Evolutionary conservation across 495 filamentous ascomycete genomes (phyloP).

Genomic region (Lasiosphaeris hirsuta): DNA sequence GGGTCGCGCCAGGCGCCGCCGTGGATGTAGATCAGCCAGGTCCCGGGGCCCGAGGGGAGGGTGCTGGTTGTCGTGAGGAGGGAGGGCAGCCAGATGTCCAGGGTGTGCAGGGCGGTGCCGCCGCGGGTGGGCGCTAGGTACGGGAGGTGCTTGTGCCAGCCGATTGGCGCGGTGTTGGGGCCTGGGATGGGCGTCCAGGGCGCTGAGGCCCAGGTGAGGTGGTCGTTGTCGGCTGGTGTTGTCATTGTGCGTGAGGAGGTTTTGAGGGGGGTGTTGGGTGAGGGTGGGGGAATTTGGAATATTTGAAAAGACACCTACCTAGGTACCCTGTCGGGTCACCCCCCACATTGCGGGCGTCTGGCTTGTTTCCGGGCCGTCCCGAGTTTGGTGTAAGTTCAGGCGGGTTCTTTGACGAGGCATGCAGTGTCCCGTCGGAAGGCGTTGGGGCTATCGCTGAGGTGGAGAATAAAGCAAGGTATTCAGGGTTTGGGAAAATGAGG

Average conservation of each 20-base stretch:
- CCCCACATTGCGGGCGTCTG: too few relatives aligned
- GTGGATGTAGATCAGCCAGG: slow-evolving; percentile 65
- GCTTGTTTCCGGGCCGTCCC: too few relatives aligned
- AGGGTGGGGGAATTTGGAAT: too few relatives aligned
- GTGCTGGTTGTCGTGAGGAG: neutral
- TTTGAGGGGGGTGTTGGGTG: neutral
- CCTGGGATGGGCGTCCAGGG: slow-evolving; percentile 12
- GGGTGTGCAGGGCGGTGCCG: slow-evolving; percentile 19
- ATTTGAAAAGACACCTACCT: too few relatives aligned
- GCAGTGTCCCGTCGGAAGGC: too few relatives aligned
- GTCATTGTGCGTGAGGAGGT: neutral
- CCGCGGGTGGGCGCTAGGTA: neutral
- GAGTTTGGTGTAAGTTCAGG: too few relatives aligned
- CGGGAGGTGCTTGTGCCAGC: slow-evolving; percentile 20
- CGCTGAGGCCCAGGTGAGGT: slow-evolving; percentile 13
- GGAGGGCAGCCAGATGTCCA: slow-evolving; percentile 24
- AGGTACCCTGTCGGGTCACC: too few relatives aligned
- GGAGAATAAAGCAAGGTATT: too few relatives aligned
- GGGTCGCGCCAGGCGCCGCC: slow-evolving; percentile 90
- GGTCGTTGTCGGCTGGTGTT: neutral
- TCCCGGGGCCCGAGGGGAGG: slow-evolving; percentile 6
- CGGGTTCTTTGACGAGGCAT: too few relatives aligned
- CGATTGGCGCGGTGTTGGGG: slow-evolving; percentile 8
- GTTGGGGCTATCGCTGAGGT: too few relatives aligned
- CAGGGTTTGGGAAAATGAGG: too few relatives aligned